Evolutionary conservation across 768 basidiomycete species (phyloP).

Genomic region (Psilocybe subaeruginosa): DNA sequence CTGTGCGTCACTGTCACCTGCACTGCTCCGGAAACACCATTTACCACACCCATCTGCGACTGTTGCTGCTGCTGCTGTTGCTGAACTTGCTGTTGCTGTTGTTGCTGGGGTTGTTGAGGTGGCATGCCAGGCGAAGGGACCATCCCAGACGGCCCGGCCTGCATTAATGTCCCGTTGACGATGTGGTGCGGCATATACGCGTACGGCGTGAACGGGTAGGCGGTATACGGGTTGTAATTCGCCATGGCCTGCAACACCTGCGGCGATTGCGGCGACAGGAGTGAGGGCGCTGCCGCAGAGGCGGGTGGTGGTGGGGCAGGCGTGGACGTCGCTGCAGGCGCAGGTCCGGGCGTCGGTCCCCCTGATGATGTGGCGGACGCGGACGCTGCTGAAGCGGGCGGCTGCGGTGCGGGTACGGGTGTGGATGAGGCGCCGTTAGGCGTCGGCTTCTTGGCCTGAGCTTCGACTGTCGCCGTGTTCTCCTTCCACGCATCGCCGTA

Average conservation of each 20-base stretch:
- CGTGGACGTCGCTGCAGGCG: not conserved
- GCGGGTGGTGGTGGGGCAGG: constrained; percentile 7
- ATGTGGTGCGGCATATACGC: constrained; percentile 27
- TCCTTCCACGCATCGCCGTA: constrained; percentile 68
- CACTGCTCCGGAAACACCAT: not conserved
- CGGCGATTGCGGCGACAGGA: constrained; percentile 1
- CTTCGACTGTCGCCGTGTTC: constrained; percentile 42
- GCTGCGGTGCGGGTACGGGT: constrained; percentile 7
- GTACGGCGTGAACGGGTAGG: constrained; percentile 30
- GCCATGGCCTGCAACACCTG: constrained; percentile 11
- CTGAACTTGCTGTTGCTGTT: constrained; percentile 8
- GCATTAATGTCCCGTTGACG: constrained; percentile 25
- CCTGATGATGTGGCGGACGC: not conserved
- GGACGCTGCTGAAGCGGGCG: constrained; percentile 2
- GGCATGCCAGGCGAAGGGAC: constrained; percentile 6
- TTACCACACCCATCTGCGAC: not conserved
- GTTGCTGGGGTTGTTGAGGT: not conserved
- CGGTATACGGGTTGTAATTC: constrained; percentile 26
- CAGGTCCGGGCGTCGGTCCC: not conserved
- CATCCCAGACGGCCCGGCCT: constrained; percentile 13
- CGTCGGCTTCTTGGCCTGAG: constrained; percentile 7
- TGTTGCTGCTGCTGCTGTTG: constrained; percentile 6
- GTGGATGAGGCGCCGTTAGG: constrained; percentile 2
- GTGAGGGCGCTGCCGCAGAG: not conserved
- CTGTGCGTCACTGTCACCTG: constrained; percentile 28